A percentile compares a stretch with the other conserved stretches of the same genome.
Conservation (phyloP, 352 stramenopile species). For the Elongisporangium senticosum region DNA sequence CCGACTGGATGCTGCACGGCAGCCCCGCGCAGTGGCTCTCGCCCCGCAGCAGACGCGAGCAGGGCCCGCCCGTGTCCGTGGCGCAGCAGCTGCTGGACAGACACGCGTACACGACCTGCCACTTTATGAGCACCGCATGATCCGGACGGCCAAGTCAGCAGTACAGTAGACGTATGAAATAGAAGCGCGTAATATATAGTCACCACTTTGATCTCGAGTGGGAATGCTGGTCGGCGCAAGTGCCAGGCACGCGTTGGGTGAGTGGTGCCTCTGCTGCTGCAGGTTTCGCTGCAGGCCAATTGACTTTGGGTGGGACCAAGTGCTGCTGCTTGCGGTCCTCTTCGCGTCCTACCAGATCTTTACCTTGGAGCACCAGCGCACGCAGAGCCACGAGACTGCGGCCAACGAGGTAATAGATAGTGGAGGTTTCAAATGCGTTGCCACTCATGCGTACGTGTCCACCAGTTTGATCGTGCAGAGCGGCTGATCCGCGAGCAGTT, state of each 20-base stretch:
- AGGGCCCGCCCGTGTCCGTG: constrained; percentile 11
- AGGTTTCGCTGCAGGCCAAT: not conserved
- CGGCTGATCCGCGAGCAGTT: constrained; percentile 35
- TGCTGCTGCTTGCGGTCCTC: constrained; percentile 51
- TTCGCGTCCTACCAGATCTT: constrained; percentile 57
- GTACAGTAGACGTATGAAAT: constrained; percentile 1
- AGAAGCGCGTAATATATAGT: not conserved
- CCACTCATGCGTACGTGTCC: not conserved
- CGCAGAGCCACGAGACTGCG: constrained; percentile 13
- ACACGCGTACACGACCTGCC: constrained; percentile 47
- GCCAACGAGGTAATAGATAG: constrained; percentile 32
- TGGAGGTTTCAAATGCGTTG: too few relatives aligned
- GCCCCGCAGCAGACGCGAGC: constrained; percentile 5
- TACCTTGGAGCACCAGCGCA: constrained; percentile 41
- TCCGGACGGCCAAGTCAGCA: constrained; percentile 17
- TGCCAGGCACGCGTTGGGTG: constrained; percentile 37
- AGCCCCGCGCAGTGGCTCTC: not conserved
- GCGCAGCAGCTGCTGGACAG: constrained; percentile 58
- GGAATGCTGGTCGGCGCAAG: not conserved
- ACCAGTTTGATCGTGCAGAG: constrained; percentile 48
- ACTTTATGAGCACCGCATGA: constrained; percentile 20
- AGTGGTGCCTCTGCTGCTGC: not conserved
- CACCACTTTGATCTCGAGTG: constrained; percentile 1
- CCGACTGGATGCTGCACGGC: constrained; percentile 55
- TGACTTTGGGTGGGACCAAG: constrained; percentile 11